Evolutionary conservation across 139 green algal genomes (phyloP), one percentile per base, ranked within the genome.

Genomic region (Chlorella ohadii): DNA sequence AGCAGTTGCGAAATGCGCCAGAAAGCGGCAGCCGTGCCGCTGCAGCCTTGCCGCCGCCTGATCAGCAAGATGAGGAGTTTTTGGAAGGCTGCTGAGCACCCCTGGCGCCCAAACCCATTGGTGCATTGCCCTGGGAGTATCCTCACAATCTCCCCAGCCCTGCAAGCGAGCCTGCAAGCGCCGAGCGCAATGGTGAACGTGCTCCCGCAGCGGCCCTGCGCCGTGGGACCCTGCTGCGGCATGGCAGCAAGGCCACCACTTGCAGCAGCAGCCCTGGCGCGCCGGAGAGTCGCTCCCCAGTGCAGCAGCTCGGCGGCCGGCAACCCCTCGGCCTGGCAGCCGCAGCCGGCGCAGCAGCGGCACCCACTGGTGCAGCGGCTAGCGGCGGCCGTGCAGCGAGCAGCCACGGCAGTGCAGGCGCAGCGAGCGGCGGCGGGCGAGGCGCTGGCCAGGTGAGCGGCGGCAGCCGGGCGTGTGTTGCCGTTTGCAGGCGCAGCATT

Each of bases 381-480:
- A 75, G 78, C 63, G 12, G 41, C n/a, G 2, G 44, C 61, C 7
- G 28, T 75, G 78, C 78, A 83, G 31, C 61, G 61, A 36, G 38
- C 76, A 39, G 76, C 76, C 28, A 59, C 59, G 39, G 76, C 76
- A 59, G 38, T 72, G 4, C 25, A 31, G 12, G 36, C 56, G 56
- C 76, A 71, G 34, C 76, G 76, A 47, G 38, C 34, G 36, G 59
- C 36, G 34, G 76, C 59, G 38, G 15, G 19, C 25, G 31, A 41
- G 41, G 27, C 65, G 36, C 76, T 82, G 76, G 28, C 31, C 38
- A 82, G 76, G 76, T 82, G 57, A 63, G 44, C 41, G 41, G 27
- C 39, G 64, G 39, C 41, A n/a, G n/a, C n/a, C n/a, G n/a, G n/a
- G n/a, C n/a, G n/a, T n/a, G n/a, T n/a, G n/a, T n/a, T n/a, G n/a